These are phyloP conservation scores for Brassica balearica DNA, from an alignment of 441 rosid species.

Conservation along the genomic window DNA sequence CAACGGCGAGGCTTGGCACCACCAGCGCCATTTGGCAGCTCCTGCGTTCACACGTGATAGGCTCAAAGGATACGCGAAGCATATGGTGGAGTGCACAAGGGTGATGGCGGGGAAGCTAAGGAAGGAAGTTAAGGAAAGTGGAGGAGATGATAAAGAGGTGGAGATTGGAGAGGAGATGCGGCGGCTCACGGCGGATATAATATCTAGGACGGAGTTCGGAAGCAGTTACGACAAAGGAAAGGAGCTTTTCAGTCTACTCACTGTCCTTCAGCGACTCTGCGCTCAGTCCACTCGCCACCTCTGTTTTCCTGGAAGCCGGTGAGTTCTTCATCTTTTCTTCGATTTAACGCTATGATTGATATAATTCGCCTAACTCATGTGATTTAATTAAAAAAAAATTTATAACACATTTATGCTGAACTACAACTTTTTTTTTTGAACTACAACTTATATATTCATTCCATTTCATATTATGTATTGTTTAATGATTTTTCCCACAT, in stretches of 20 bases:
- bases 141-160: slow-evolving; percentile 61
- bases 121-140: slow-evolving; percentile 55
- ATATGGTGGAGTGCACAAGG: slow-evolving; percentile 87
- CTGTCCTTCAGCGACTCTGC: slow-evolving; percentile 67
- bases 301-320: slow-evolving; percentile 94
- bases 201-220: slow-evolving; percentile 88
- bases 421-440: neutral
- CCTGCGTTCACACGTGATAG: slow-evolving; percentile 85
- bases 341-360: neutral
- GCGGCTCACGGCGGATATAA: slow-evolving; percentile 80
- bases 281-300: slow-evolving; percentile 83
- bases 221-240: slow-evolving; percentile 81
- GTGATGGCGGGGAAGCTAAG: slow-evolving; percentile 60
- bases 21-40: slow-evolving; percentile 81
- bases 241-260: slow-evolving; percentile 70
- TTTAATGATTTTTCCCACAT: no score
- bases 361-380: neutral
- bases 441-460: neutral
- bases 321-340: neutral
- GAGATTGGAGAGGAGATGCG: slow-evolving; percentile 85
- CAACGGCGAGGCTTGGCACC: slow-evolving; percentile 84
- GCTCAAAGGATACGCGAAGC: slow-evolving; percentile 80
- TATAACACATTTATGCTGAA: neutral
- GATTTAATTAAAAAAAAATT: neutral
- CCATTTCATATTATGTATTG: no score